A percentile compares a stretch with the other conserved stretches of the same genome.
Evolutionary conservation across 2,329 filamentous ascomycete species (phyloP).

Genomic region (Diaporthe citriasiana): DNA sequence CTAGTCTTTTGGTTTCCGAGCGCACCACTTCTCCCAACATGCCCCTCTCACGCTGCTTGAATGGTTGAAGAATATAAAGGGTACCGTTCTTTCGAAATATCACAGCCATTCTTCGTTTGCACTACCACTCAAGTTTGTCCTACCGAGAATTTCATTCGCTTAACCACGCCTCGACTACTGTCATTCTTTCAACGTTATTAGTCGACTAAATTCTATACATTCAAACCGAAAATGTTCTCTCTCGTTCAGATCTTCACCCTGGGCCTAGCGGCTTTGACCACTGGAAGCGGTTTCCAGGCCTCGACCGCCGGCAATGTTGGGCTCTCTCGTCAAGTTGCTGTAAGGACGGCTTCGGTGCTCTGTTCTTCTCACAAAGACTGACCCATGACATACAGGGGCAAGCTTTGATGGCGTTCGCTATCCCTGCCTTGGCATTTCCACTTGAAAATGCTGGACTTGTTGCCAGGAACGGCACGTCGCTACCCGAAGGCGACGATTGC

Average conservation of each 20-base stretch:
- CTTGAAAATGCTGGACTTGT: background rate
- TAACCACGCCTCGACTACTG: background rate
- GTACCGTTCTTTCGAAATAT: background rate
- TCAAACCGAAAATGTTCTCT: slow-evolving; percentile 3
- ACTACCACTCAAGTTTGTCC: background rate
- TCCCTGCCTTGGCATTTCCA: slow-evolving; percentile 2
- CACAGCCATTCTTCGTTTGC: background rate
- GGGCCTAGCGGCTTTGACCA: slow-evolving; percentile 1
- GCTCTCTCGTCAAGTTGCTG: slow-evolving; percentile 1
- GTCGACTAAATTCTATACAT: background rate
- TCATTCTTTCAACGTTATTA: slow-evolving; percentile 4
- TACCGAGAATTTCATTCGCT: background rate
- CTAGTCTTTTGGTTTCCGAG: background rate
- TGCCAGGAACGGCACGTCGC: too few species aligned
- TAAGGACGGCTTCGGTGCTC: background rate
- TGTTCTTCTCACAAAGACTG: background rate
- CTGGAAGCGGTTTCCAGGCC: background rate
- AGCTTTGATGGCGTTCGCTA: slow-evolving; percentile 4
- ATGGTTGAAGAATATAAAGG: background rate
- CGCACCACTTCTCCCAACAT: background rate
- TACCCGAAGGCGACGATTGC: too few species aligned
- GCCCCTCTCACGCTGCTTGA: too few species aligned
- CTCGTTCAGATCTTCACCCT: slow-evolving; percentile 28
- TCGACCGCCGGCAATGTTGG: background rate
- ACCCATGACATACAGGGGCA: background rate